phyloP scores from a whole-genome alignment of 2,329 filamentous ascomycete genomes.

The Colletotrichum sp. region DNA sequence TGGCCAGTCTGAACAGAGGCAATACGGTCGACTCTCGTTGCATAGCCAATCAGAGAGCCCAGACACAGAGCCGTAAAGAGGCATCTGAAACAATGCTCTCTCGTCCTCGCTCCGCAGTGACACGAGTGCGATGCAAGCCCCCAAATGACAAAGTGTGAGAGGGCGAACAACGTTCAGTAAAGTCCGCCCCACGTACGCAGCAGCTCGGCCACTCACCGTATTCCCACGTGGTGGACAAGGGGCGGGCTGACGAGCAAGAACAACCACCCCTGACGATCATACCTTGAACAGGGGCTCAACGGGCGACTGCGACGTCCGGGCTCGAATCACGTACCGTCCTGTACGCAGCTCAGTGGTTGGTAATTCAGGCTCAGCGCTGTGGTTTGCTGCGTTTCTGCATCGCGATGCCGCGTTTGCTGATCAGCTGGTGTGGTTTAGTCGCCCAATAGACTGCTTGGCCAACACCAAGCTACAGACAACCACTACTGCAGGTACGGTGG shows the following conservation, averaged over 20 bases:
- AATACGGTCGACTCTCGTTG: background rate
- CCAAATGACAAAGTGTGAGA: conserved; percentile 2
- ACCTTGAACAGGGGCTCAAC: conserved; percentile 3
- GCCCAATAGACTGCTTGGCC: background rate
- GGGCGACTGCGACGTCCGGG: background rate
- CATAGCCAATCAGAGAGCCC: background rate
- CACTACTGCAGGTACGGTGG: conserved; percentile 14
- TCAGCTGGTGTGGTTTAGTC: background rate
- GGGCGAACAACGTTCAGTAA: background rate
- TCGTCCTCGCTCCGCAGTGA: conserved; percentile 12
- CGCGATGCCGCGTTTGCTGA: background rate
- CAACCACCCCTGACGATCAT: conserved; percentile 18
- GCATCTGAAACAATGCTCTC: conserved; percentile 18
- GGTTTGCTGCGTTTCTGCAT: background rate
- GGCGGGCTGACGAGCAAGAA: background rate
- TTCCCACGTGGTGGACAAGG: conserved; percentile 18
- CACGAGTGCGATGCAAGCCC: conserved; percentile 10
- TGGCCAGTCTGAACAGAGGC: background rate
- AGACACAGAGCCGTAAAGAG: background rate
- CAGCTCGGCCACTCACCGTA: conserved; percentile 3
- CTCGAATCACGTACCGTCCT: background rate
- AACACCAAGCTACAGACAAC: background rate
- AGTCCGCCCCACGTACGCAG: background rate
- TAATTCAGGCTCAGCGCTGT: background rate
- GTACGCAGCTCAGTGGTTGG: background rate